Evolutionary conservation across 495 filamentous ascomycete species (phyloP), one percentile per base, ranked within the genome.

Genomic region (Emericellopsis terricola): DNA sequence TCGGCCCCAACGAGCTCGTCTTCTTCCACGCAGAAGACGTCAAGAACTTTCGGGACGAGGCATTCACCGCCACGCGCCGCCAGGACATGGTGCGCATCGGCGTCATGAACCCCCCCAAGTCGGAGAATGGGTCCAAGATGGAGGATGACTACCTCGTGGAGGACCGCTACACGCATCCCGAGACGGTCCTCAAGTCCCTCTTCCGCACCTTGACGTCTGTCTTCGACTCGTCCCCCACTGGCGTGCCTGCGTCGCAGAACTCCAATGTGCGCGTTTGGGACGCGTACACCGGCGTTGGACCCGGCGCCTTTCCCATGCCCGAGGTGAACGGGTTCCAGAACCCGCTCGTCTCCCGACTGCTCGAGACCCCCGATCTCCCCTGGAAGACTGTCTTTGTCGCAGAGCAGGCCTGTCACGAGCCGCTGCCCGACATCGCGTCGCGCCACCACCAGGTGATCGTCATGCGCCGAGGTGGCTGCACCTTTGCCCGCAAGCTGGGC

Each of bases 1-100:
- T 97, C 1, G 89, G 89, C 7, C 77, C 81, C 38, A 85, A 94
- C 44, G 89, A 97, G 57, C 83, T 76, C 46, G 71, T 94, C 36
- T 81, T 83, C 46, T 60, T 97, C 37, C 60, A 72, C n/a, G 67
- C 78, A 16, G 73, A 84, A 21, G 67, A 81, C 23, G 67, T 91
- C 32, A 71, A 74, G 39, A 73, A 77, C 33, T 68, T 84, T 38
- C 66, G 68, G 26, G 89, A 94, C 55, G 79, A 83, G 9, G 69
- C 82, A 27, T 94, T 94, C 47, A 29, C 33, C 24, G 38, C 38
- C 8, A 34, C 15, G 4, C 30, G 36, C 19, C 10, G 39, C 6
- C 26, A 32, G 3, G 41, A 42, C 10, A 38, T 38, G 8, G 47
- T 41, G 23, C 40, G 38, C 28, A 43, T 49, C 4, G 46, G 49